Base-by-base conservation (phyloP, 768 basidiomycete species). In the Hericium erinaceus region DNA sequence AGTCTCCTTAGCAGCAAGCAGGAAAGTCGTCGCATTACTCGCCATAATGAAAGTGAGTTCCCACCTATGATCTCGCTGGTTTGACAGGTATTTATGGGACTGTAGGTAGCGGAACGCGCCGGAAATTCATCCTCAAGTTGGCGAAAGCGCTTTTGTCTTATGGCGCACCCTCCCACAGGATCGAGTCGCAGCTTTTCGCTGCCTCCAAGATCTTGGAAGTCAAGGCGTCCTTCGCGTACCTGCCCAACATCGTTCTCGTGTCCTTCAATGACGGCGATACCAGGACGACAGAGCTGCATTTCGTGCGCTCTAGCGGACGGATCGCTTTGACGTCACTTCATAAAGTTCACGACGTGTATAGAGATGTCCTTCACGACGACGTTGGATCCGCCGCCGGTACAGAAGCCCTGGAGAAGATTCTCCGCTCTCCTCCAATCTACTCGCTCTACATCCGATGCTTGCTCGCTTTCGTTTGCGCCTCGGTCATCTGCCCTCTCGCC, bases 101-200 rank as follows among this genome's bases (percentile, higher is more conserved):
- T 9, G 7, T n/a, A 62, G 61, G 52, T 33, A 33, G 49, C 38
- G 53, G 40, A 39, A 40, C 51, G 6, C 68, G 77, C 28, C 77
- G 77, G 59, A 83, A 85, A 55, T 97, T 97, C 73, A 77, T 97
- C 52, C 74, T 95, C 64, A 86, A 85, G 67, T 80, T 97, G 24
- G 90, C 92, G 2, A 88, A 91, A 67, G 89, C 90, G 11, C 78
- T 98, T 58, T 81, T 98, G 68, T 79, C 84, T n/a, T 95, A 90
- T 68, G 94, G 94, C 18, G 89, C 93, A n/a, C 93, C 93, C 1
- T 92, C 92, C 20, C 95, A 97, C 69, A 80, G 95, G 18, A 87
- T 95, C 61, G 92, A 95, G 72, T 85, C 90, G 1, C 93, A 95
- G 68, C 80, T 98, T 41, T 77, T 78, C 58, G 82, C 89, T 4